Evolutionary conservation across 139 green algal genomes (phyloP), one percentile per base, ranked within the genome.

Genomic region (Medakamo hakoo): DNA sequence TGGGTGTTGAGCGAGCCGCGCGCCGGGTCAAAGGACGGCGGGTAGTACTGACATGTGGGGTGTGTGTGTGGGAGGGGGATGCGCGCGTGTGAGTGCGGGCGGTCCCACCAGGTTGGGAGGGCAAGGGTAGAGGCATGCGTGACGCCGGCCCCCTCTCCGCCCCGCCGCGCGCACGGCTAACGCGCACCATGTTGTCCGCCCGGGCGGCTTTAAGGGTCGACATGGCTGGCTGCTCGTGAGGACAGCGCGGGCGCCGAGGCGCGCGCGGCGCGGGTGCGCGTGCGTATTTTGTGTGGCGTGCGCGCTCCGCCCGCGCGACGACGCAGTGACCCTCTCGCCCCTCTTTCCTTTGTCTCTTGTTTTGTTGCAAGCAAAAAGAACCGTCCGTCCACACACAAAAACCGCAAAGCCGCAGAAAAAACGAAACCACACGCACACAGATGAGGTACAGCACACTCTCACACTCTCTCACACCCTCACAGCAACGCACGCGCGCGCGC

Each of bases 141-240:
- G 69, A 91, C 89, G 22, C 90, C 67, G 26, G 62, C 66, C 49
- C 87, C 80, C 64, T 93, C 92, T 16, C 75, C 71, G 1, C 87
- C 89, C 74, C 94, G 84, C 65, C 78, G 95, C 49, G 84, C 82
- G 1, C 86, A 82, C 1, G 91, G 85, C 60, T 88, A 92, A 57
- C 95, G 96, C 40, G 9, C 16, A 52, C 40, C 60, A 97, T 96
- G 68, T 91, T 91, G 56, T 97, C 91, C 18, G 91, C 91, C 27
- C 79, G 72, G 1, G 85, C 88, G 29, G 90, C 90, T 31, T 79
- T 77, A 2, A 88, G 60, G 4, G 81, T 77, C n/a, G 71, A 82
- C 82, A 83, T 80, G 29, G 24, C 49, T 9, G 9, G 40, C 9
- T 16, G 9, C 16, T 16, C 9, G 9, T 52, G 40, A 21, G 9